Conservation (phyloP, 257 asterid genomes). For the Linderniella brevidens region DNA sequence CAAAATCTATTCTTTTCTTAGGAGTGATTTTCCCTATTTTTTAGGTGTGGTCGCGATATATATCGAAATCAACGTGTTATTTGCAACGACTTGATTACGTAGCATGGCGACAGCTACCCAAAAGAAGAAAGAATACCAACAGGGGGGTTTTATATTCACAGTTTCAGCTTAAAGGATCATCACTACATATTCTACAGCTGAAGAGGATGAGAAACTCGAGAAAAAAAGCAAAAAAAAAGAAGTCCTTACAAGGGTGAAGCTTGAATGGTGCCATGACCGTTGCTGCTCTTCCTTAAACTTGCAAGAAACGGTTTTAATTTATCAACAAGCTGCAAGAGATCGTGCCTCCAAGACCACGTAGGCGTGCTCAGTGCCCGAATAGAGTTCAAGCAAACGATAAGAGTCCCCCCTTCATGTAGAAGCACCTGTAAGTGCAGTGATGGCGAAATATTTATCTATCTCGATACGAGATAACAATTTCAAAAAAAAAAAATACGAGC, state of each 20-base stretch:
- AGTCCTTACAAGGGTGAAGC: conserved; percentile 18
- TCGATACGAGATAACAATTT: not conserved
- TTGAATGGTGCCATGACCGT: conserved; percentile 22
- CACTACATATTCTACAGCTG: conserved; percentile 6
- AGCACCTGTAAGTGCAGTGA: conserved; percentile 40
- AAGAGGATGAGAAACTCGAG: conserved; percentile 5
- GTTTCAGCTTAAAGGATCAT: no score
- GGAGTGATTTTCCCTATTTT: no score
- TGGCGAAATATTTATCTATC: not conserved
- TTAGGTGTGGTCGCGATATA: no score
- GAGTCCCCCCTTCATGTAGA: conserved; percentile 96
- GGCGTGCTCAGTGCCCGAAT: conserved; percentile 74
- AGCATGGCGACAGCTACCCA: no score
- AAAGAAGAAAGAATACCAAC: no score
- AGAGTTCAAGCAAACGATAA: conserved; percentile 83
- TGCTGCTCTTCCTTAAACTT: conserved; percentile 9
- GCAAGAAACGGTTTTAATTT: conserved; percentile 19
- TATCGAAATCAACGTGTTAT: no score
- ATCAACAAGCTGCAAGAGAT: conserved; percentile 22
- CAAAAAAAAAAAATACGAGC: no score
- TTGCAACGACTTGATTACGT: no score
- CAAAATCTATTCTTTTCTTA: no score
- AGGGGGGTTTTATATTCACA: no score
- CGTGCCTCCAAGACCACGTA: conserved; percentile 65
- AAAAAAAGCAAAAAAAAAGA: not conserved